A percentile compares a stretch with the other conserved stretches of the same genome.
These are phyloP conservation scores for Xylaria sp. DNA, from an alignment of 2,329 filamentous ascomycete genomes.

Conservation along the genomic window DNA sequence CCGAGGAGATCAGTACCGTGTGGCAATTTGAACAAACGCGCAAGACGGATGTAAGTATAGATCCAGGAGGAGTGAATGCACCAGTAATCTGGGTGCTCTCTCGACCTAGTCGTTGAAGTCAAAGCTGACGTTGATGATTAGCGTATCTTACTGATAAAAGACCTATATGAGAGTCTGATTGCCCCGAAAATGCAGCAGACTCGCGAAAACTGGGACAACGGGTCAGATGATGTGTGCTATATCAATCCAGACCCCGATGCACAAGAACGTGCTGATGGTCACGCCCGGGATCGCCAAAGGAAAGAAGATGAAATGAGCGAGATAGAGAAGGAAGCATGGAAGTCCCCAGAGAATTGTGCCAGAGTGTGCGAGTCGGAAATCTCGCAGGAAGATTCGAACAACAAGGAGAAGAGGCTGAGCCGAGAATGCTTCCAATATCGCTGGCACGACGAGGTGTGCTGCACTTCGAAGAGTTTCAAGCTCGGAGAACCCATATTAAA, in stretches of 20 bases:
- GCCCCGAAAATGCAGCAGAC: constrained; percentile 55
- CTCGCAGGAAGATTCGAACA: constrained; percentile 47
- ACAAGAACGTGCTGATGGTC: constrained; percentile 50
- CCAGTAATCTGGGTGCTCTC: not conserved
- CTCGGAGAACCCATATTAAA: constrained; percentile 54
- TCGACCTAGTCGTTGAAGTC: not conserved
- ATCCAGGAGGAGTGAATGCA: not conserved
- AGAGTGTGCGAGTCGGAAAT: constrained; percentile 59
- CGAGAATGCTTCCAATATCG: constrained; percentile 60
- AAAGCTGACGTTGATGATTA: constrained; percentile 43
- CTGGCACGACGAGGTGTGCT: constrained; percentile 58
- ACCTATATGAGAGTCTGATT: constrained; percentile 63
- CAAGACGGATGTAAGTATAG: constrained; percentile 54
- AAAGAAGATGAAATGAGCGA: constrained; percentile 54
- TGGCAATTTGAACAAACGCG: constrained; percentile 66
- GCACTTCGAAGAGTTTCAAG: constrained; percentile 57
- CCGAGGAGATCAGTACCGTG: constrained; percentile 62
- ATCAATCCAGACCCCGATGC: constrained; percentile 53
- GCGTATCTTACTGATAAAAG: constrained; percentile 59
- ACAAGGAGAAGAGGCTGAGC: constrained; percentile 50
- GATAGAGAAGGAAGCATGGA: constrained; percentile 59
- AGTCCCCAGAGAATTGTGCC: constrained; percentile 59
- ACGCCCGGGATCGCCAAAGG: constrained; percentile 52
- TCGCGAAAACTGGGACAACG: constrained; percentile 64
- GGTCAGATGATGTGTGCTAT: constrained; percentile 61